A percentile compares a stretch with the other conserved stretches of the same genome.
Conservation (phyloP, 139 green algal genomes). For the Volvox africanus region DNA sequence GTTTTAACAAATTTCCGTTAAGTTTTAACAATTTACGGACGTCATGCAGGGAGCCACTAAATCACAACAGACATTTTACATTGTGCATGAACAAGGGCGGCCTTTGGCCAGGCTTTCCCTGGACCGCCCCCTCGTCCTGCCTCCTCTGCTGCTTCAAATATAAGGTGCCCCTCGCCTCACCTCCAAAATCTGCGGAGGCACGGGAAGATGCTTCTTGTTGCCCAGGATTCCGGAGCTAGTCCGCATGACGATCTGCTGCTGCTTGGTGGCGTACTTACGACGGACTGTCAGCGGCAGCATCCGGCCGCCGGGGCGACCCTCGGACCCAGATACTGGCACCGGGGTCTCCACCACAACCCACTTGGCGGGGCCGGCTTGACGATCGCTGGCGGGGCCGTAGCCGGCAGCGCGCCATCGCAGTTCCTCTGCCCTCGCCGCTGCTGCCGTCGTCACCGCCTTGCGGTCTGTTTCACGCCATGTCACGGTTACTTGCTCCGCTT, state of each 20-base stretch:
- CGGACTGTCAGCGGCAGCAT: neutral
- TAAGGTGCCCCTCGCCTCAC: neutral
- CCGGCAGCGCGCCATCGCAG: neutral
- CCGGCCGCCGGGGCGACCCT: neutral
- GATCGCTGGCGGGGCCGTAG: neutral
- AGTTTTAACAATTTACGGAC: too few species aligned
- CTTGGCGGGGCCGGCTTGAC: neutral
- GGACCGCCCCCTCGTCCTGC: too few species aligned
- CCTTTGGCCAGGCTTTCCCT: too few species aligned
- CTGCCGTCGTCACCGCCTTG: neutral
- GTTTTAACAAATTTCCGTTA: too few species aligned
- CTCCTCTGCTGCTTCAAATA: too few species aligned
- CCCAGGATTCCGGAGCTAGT: constrained; percentile 13
- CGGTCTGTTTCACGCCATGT: too few species aligned
- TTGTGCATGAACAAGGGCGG: too few species aligned
- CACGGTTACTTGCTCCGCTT: too few species aligned
- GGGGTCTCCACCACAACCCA: neutral
- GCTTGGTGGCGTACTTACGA: neutral
- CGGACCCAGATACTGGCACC: neutral
- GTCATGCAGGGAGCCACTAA: too few species aligned
- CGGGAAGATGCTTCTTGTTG: constrained; percentile 37
- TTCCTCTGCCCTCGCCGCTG: neutral
- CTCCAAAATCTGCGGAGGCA: constrained; percentile 28
- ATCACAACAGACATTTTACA: too few species aligned
- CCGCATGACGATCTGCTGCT: constrained; percentile 15